phyloP scores from a whole-genome alignment of 2,329 filamentous ascomycete genomes.

The Calonectria leucothoes region DNA sequence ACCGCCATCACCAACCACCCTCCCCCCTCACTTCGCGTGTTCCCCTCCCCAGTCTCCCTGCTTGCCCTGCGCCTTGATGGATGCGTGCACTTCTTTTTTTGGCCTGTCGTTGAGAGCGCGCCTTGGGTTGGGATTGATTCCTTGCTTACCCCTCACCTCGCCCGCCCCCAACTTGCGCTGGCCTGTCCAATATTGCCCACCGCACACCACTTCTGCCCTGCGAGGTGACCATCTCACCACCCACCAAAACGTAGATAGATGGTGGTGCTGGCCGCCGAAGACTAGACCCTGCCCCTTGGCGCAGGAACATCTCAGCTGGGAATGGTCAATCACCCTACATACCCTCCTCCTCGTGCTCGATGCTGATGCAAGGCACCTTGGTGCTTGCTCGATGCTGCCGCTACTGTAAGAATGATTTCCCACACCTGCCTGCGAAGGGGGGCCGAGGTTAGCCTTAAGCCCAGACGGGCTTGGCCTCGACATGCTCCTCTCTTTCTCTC shows the following conservation, averaged over 20 bases:
- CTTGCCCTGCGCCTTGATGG: not conserved
- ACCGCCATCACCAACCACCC: conserved; percentile 3
- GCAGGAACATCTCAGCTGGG: conserved; percentile 30
- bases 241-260: not conserved
- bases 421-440: not conserved
- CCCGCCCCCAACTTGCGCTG: not conserved
- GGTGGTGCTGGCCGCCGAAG: conserved; percentile 30
- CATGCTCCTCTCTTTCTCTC: not conserved
- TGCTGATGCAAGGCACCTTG: conserved; percentile 38
- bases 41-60: not conserved
- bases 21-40: not conserved
- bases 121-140: not conserved
- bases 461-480: conserved; percentile 2
- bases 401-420: conserved; percentile 12
- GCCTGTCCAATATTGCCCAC: not conserved
- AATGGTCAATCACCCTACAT: conserved; percentile 20
- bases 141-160: not conserved
- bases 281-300: conserved; percentile 20
- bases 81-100: not conserved
- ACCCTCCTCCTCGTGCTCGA: conserved; percentile 12
- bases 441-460: not conserved
- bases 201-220: not conserved
- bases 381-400: not conserved
- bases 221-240: not conserved
- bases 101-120: not conserved